Evolutionary conservation across 2,329 filamentous ascomycete genomes (phyloP).

Genomic region (Beauveria rudraprayagi): DNA sequence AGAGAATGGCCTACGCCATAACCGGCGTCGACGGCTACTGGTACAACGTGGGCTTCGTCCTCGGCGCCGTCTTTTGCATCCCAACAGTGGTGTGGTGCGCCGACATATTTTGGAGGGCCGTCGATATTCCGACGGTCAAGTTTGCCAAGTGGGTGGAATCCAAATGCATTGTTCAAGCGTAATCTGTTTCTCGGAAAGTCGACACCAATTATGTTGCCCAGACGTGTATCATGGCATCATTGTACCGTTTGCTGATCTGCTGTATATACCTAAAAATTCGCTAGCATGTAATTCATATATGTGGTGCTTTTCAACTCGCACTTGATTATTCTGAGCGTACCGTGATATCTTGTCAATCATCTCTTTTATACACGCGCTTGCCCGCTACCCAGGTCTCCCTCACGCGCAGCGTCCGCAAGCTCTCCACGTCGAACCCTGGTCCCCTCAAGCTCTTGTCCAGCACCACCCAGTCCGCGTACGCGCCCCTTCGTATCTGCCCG

Average conservation of each 20-base stretch:
- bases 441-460: conserved; percentile 44
- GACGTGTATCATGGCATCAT: background rate
- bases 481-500: conserved; percentile 51
- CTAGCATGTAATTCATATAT: background rate
- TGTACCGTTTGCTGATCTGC: conserved; percentile 14
- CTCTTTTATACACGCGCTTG: conserved; percentile 33
- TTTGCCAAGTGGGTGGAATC: conserved; percentile 49
- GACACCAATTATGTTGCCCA: background rate
- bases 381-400: conserved; percentile 63
- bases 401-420: conserved; percentile 46
- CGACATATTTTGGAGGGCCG: conserved; percentile 47
- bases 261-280: conserved; percentile 8
- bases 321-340: background rate
- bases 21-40: conserved; percentile 38
- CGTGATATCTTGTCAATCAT: background rate
- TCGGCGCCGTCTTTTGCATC: conserved; percentile 40
- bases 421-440: conserved; percentile 40
- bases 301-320: background rate
- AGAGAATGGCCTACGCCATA: conserved; percentile 38
- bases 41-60: conserved; percentile 39
- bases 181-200: conserved; percentile 2
- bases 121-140: conserved; percentile 48
- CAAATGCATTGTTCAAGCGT: conserved; percentile 28
- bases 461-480: conserved; percentile 65
- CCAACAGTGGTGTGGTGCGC: conserved; percentile 46